These are phyloP conservation scores for Fusarium miscanthi DNA, from an alignment of 2,329 filamentous ascomycete genomes.

Conservation along the genomic window DNA sequence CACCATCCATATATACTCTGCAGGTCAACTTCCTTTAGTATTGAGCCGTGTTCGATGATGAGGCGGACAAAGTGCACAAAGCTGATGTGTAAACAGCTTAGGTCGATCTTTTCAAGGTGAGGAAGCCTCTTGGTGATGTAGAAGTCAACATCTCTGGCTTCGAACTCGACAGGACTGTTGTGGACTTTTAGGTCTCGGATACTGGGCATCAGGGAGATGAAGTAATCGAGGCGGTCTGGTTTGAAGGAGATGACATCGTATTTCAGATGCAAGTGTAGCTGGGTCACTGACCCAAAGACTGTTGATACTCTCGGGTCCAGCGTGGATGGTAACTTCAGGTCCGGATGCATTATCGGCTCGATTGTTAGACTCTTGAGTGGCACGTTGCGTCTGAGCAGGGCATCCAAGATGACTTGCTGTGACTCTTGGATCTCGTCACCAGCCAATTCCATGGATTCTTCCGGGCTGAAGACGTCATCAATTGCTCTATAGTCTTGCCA, in stretches of 20 bases:
- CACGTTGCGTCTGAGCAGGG: conserved; percentile 17
- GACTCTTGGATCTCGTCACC: conserved; percentile 18
- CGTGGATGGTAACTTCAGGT: conserved; percentile 10
- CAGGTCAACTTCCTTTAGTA: conserved; percentile 26
- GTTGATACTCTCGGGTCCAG: conserved; percentile 4
- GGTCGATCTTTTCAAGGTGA: conserved; percentile 33
- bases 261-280: conserved; percentile 18
- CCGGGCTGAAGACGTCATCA: conserved; percentile 18
- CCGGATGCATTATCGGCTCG: conserved; percentile 26
- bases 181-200: conserved; percentile 30
- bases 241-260: conserved; percentile 11
- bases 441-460: conserved; percentile 33
- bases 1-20: conserved; percentile 16
- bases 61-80: conserved; percentile 33
- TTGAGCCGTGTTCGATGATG: conserved; percentile 22
- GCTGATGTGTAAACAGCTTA: conserved; percentile 19
- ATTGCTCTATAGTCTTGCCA: conserved; percentile 22
- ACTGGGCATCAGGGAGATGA: conserved; percentile 37
- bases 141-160: conserved; percentile 26
- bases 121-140: conserved; percentile 28
- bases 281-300: conserved; percentile 26
- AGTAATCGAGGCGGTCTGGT: conserved; percentile 31
- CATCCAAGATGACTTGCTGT: conserved; percentile 37
- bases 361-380: conserved; percentile 37
- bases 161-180: not conserved